Conservation (phyloP, 495 filamentous ascomycete species). For the Aspergillus cavernicola region DNA sequence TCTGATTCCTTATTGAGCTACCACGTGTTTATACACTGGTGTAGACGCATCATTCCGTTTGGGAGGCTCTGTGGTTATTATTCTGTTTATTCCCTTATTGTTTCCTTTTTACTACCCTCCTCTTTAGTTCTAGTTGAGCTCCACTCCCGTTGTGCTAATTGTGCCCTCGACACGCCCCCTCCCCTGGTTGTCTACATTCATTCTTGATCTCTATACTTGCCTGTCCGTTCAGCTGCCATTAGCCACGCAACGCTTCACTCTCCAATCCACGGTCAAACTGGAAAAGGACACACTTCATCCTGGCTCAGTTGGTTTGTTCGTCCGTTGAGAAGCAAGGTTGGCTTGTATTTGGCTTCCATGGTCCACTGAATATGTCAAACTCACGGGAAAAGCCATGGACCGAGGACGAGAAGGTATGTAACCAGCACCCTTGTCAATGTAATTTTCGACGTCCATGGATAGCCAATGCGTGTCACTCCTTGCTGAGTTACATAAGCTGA, state of each 20-base stretch:
- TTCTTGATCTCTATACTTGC: conserved; percentile 6
- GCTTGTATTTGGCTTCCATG: conserved; percentile 32
- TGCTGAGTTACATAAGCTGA: conserved; percentile 2
- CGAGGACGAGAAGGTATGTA: conserved; percentile 58
- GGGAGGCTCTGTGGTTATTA: conserved; percentile 29
- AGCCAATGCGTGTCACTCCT: not conserved
- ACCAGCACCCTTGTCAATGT: not conserved
- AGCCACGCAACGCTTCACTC: conserved; percentile 18
- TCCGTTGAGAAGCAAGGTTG: conserved; percentile 12
- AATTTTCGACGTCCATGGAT: not conserved
- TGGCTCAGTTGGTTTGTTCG: conserved; percentile 12
- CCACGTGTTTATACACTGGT: conserved; percentile 26
- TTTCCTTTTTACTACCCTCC: conserved; percentile 12
- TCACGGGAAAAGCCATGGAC: conserved; percentile 50
- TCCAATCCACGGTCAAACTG: conserved; percentile 6
- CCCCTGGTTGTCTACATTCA: conserved; percentile 10
- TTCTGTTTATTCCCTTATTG: conserved; percentile 9
- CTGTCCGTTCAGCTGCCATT: not conserved
- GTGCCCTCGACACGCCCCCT: conserved; percentile 19
- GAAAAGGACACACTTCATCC: not conserved
- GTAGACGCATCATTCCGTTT: conserved; percentile 29
- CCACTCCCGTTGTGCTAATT: conserved; percentile 22
- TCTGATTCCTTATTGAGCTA: conserved; percentile 17
- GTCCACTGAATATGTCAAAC: conserved; percentile 45
- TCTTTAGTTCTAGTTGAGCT: conserved; percentile 11